Percentiles rank a stretch among this genome's conserved stretches.
These are phyloP conservation scores for Trichoderma arundinaceum DNA, from an alignment of 2,329 filamentous ascomycete species.

Conservation along the genomic window DNA sequence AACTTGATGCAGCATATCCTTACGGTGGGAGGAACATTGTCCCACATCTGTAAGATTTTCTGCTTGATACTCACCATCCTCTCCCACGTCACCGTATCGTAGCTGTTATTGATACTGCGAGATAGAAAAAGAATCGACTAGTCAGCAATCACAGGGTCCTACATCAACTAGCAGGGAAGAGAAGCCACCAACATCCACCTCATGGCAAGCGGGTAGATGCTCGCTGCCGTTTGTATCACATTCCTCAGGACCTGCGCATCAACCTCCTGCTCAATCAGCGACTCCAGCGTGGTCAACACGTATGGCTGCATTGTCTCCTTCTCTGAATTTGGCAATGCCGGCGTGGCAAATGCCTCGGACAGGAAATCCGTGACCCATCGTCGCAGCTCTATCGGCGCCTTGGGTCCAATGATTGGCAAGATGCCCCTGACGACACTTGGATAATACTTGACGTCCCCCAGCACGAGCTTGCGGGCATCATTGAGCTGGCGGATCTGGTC, in stretches of 20 bases:
- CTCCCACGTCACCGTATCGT: conserved; percentile 83
- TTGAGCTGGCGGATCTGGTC: conserved; percentile 88
- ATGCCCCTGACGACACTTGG: conserved; percentile 90
- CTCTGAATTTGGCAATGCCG: conserved; percentile 74
- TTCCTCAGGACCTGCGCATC: conserved; percentile 83
- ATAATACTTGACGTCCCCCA: conserved; percentile 87
- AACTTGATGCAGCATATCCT: conserved; percentile 98
- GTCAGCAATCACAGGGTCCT: conserved; percentile 33
- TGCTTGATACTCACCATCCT: conserved; percentile 88
- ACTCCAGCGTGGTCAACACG: conserved; percentile 77
- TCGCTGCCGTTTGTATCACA: conserved; percentile 85
- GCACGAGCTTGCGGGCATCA: conserved; percentile 85
- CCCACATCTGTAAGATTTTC: conserved; percentile 87
- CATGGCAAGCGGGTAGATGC: conserved; percentile 90
- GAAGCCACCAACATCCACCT: conserved; percentile 85
- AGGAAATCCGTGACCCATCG: conserved; percentile 97
- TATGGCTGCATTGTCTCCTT: conserved; percentile 81
- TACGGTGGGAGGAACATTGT: conserved; percentile 74
- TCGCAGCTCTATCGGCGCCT: conserved; percentile 77
- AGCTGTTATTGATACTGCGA: conserved; percentile 81
- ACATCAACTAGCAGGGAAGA: not conserved
- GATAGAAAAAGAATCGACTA: not conserved
- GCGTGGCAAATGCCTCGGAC: conserved; percentile 93
- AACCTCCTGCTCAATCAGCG: conserved; percentile 72
- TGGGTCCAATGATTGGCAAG: conserved; percentile 83